Conservation (phyloP, 306 rosid genomes). For the Dicorynia guianensis region DNA sequence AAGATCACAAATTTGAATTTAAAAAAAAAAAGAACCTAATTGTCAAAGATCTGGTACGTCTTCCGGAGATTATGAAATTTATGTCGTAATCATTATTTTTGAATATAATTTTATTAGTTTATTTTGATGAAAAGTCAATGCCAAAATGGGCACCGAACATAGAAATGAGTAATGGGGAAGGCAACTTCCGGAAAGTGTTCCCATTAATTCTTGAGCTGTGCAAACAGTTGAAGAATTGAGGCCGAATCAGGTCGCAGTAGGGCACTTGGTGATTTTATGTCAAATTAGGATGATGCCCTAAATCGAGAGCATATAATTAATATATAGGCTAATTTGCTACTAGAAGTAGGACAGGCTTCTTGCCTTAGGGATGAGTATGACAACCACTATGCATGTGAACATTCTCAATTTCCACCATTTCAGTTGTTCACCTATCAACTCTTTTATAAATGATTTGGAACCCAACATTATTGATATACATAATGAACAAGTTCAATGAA, state of each 20-base stretch:
- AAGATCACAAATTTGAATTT: background rate
- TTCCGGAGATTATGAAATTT: background rate
- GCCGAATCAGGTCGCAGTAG: slow-evolving; percentile 24
- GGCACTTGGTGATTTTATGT: slow-evolving; percentile 41
- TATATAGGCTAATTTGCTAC: background rate
- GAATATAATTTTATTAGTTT: too few relatives aligned
- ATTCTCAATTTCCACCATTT: background rate
- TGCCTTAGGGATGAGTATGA: background rate
- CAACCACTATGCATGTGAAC: too few relatives aligned
- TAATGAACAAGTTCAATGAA: too few relatives aligned
- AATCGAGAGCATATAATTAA: too few relatives aligned
- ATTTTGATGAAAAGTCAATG: too few relatives aligned
- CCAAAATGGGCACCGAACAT: too few relatives aligned
- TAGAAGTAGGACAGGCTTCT: too few relatives aligned
- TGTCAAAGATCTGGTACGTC: background rate
- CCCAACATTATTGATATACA: too few relatives aligned
- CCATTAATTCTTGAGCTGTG: slow-evolving; percentile 50
- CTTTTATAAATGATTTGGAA: too few relatives aligned
- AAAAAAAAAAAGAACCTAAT: background rate
- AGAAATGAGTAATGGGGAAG: background rate
- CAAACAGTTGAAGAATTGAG: slow-evolving; percentile 5
- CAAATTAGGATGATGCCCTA: slow-evolving; percentile 38
- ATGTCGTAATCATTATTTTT: background rate
- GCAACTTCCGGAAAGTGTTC: slow-evolving; percentile 18
- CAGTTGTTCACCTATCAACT: too few relatives aligned